Evolutionary conservation across 192 early-diverging fungal genomes (phyloP).

Genomic region (Backusella luteola): DNA sequence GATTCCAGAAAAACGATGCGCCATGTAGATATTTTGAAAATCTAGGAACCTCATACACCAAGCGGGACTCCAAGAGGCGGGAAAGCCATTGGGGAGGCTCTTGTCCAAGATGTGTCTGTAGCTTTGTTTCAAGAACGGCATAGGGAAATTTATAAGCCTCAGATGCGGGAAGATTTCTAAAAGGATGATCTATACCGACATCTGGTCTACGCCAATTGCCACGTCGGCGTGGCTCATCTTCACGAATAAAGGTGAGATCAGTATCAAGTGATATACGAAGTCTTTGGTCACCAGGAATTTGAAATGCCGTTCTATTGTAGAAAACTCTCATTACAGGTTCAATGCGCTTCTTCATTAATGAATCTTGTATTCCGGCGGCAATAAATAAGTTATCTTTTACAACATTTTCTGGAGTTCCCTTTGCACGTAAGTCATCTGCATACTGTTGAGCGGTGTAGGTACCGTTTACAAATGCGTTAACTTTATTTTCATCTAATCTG

Average conservation of each 20-base stretch:
- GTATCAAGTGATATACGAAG: constrained; percentile 95
- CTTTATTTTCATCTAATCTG: constrained; percentile 85
- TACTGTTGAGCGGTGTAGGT: constrained; percentile 49
- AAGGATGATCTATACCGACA: constrained; percentile 74
- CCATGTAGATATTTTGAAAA: constrained; percentile 51
- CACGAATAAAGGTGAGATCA: constrained; percentile 93
- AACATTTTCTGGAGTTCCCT: constrained; percentile 9
- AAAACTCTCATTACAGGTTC: constrained; percentile 77
- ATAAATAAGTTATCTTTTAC: constrained; percentile 41
- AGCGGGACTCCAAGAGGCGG: constrained; percentile 56
- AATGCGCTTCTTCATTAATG: constrained; percentile 58
- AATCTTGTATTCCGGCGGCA: constrained; percentile 47
- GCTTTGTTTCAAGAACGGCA: constrained; percentile 86
- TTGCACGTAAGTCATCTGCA: neutral
- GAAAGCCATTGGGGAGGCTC: constrained; percentile 81
- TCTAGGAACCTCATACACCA: constrained; percentile 47
- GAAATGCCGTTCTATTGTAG: constrained; percentile 98
- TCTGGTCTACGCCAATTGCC: constrained; percentile 92
- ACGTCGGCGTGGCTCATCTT: constrained; percentile 80
- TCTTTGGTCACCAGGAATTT: constrained; percentile 92
- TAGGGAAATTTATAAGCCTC: constrained; percentile 77
- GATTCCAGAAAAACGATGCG: constrained; percentile 40
- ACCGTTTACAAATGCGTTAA: constrained; percentile 83
- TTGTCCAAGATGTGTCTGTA: constrained; percentile 77
- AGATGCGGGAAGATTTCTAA: constrained; percentile 69